A percentile compares a stretch with the other conserved stretches of the same genome.
Conservation (phyloP, 495 filamentous ascomycete genomes). For the Bathelium albidoporum region DNA sequence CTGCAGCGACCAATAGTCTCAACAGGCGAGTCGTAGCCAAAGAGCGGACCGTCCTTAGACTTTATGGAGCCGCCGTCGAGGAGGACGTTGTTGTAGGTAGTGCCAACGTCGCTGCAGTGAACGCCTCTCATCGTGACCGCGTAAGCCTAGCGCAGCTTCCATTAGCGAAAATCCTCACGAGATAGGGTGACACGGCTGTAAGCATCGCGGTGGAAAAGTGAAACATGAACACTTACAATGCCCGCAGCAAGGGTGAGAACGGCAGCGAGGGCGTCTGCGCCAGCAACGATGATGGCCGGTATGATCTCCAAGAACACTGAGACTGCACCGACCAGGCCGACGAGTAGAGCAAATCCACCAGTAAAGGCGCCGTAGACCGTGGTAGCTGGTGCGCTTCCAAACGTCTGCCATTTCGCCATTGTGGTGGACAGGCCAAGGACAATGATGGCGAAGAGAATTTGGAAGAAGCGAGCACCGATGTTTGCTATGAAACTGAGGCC, state of each 20-base stretch:
- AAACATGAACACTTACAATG: conserved; percentile 3
- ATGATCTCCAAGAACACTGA: conserved; percentile 6
- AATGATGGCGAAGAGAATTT: conserved; percentile 19
- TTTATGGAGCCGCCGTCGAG: conserved; percentile 8
- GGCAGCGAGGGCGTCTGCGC: conserved; percentile 7
- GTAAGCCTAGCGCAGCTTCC: not conserved
- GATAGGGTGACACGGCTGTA: not conserved
- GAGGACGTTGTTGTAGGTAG: not conserved
- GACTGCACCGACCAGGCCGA: conserved; percentile 9
- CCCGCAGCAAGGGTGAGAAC: conserved; percentile 10
- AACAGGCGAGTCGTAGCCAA: not conserved
- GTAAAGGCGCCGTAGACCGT: conserved; percentile 11
- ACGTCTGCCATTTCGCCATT: conserved; percentile 10
- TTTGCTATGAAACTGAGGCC: not conserved
- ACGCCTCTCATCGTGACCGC: conserved; percentile 5
- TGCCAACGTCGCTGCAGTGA: not conserved
- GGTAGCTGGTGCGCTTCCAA: conserved; percentile 9
- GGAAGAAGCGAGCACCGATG: conserved; percentile 16
- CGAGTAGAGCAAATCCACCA: conserved; percentile 11
- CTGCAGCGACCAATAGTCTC: conserved; percentile 4
- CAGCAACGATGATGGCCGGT: conserved; percentile 5
- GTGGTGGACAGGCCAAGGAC: conserved; percentile 13
- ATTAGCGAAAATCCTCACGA: not conserved
- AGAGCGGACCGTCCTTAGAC: not conserved
- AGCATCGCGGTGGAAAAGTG: not conserved